Percentiles rank a stretch among this genome's conserved stretches.
Evolutionary conservation across 306 rosid genomes (phyloP).

Genomic region (Benincasa hispida): DNA sequence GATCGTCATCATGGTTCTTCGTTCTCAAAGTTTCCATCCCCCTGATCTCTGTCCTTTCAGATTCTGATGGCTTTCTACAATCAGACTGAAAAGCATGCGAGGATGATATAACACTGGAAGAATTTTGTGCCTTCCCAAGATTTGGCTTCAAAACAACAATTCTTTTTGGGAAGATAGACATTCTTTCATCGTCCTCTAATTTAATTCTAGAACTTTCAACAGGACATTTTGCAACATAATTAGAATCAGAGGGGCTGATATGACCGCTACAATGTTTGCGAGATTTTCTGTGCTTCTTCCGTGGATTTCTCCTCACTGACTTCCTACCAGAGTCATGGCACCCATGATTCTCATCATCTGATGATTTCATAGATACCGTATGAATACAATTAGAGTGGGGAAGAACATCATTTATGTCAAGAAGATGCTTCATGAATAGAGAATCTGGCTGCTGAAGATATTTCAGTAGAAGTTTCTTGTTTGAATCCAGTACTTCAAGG

Average conservation of each 20-base stretch:
- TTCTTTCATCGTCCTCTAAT: conserved; percentile 25
- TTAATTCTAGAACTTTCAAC: conserved; percentile 32
- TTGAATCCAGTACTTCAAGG: conserved; percentile 74
- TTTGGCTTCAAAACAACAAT: conserved; percentile 92
- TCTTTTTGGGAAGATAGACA: conserved; percentile 46
- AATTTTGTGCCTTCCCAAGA: conserved; percentile 48
- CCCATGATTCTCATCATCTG: conserved; percentile 32
- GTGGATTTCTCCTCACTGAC: conserved; percentile 30
- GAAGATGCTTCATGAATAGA: conserved; percentile 74
- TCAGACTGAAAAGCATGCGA: conserved; percentile 34
- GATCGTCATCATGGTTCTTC: conserved; percentile 23
- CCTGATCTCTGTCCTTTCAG: conserved; percentile 28
- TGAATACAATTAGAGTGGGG: conserved; percentile 34
- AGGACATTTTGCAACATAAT: conserved; percentile 24
- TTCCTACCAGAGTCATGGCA: conserved; percentile 25
- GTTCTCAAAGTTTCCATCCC: conserved; percentile 26
- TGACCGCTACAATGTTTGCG: conserved; percentile 31
- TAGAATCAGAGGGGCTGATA: conserved; percentile 31
- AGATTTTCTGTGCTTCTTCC: conserved; percentile 25
- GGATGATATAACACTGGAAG: conserved; percentile 35
- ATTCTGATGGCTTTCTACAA: conserved; percentile 32
- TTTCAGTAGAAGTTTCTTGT: conserved; percentile 70
- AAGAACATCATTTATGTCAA: conserved; percentile 48
- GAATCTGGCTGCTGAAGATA: conserved; percentile 78
- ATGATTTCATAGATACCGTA: conserved; percentile 20